These are phyloP conservation scores for Rhizophagus clarus DNA, from an alignment of 192 early-diverging fungal genomes.

Conservation along the genomic window DNA sequence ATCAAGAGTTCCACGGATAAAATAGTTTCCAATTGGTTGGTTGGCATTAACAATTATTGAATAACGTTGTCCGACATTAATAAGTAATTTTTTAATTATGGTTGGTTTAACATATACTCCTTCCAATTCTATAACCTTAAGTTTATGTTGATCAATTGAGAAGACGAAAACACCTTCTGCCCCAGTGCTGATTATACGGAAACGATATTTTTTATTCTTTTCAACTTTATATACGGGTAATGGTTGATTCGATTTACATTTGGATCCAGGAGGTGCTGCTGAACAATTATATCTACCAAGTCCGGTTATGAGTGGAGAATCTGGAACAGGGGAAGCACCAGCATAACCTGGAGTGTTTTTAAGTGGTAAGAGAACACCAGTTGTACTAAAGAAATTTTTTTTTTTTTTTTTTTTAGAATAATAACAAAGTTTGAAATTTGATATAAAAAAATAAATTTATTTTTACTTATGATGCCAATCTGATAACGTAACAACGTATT, in stretches of 20 bases:
- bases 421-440: too few species aligned
- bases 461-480: constrained; percentile 34
- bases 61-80: constrained; percentile 45
- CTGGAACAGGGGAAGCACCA: constrained; percentile 19
- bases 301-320: constrained; percentile 34
- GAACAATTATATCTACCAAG: constrained; percentile 31
- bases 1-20: constrained; percentile 35
- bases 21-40: constrained; percentile 40
- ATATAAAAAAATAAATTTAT: too few species aligned
- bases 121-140: constrained; percentile 42
- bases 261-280: constrained; percentile 26
- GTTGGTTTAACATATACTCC: constrained; percentile 38
- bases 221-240: constrained; percentile 26
- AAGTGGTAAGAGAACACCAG: too few species aligned
- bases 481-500: constrained; percentile 37
- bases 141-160: constrained; percentile 41
- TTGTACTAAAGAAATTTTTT: too few species aligned
- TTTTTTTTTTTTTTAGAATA: too few species aligned
- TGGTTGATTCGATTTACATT: constrained; percentile 25
- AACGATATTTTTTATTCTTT: constrained; percentile 34
- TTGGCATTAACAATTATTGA: constrained; percentile 45
- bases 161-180: constrained; percentile 35
- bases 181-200: constrained; percentile 38
- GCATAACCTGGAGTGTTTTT: too few species aligned
- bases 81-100: constrained; percentile 28